Evolutionary conservation across 306 rosid species (phyloP).

Genomic region (Fragaria vesca): DNA sequence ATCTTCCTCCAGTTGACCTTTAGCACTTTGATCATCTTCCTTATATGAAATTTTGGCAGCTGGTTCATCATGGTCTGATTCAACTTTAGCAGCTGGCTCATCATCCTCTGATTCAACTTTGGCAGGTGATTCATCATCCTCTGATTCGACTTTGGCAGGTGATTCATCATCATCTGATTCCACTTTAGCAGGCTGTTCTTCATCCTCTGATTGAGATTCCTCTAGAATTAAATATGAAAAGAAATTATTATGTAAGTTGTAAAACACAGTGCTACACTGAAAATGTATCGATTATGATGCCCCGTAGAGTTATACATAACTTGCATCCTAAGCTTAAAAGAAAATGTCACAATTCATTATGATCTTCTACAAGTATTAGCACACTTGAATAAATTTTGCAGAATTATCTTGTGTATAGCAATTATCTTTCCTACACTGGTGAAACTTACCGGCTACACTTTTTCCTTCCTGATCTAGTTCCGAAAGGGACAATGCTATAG

Average conservation of each 20-base stretch:
- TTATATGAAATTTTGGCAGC: constrained; percentile 33
- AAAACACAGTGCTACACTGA: neutral
- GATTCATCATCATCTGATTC: too few relatives aligned
- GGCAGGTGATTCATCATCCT: constrained; percentile 29
- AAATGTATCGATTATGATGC: neutral
- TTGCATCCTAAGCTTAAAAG: neutral
- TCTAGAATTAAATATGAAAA: constrained; percentile 35
- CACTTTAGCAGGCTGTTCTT: neutral
- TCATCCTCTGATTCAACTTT: constrained; percentile 44
- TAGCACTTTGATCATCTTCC: constrained; percentile 47
- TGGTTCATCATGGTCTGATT: constrained; percentile 34
- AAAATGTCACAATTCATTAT: neutral
- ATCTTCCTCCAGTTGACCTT: constrained; percentile 83
- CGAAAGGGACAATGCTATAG: constrained; percentile 72
- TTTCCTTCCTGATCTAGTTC: constrained; percentile 62
- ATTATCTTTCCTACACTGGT: constrained; percentile 9
- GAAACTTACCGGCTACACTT: constrained; percentile 53
- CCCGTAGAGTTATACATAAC: neutral
- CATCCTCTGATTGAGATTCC: constrained; percentile 42
- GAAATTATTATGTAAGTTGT: neutral
- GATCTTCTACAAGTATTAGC: constrained; percentile 5
- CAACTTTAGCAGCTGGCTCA: constrained; percentile 27
- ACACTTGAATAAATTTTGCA: neutral
- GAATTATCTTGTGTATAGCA: neutral
- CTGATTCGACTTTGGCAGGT: neutral